Conservation (phyloP, 352 stramenopile genomes). For the Phytopythium vexans region DNA sequence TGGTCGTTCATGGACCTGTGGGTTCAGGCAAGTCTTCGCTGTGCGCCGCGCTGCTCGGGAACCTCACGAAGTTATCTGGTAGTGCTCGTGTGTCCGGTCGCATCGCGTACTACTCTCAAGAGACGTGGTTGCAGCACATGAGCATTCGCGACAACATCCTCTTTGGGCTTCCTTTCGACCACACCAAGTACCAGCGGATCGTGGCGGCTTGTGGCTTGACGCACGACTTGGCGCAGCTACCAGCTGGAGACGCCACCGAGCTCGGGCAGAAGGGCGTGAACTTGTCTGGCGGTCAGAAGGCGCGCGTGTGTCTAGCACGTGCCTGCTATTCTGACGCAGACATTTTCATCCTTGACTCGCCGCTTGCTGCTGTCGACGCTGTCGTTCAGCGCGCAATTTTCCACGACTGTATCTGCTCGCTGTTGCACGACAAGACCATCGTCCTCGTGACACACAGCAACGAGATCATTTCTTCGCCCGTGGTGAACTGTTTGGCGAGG, state of each 20-base stretch:
- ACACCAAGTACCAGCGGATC: constrained; percentile 25
- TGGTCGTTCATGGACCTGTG: constrained; percentile 47
- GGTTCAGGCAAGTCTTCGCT: constrained; percentile 61
- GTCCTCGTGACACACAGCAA: constrained; percentile 90
- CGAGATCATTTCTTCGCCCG: constrained; percentile 41
- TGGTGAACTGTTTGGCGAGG: constrained; percentile 14
- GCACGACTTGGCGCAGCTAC: constrained; percentile 73
- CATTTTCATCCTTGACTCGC: constrained; percentile 85
- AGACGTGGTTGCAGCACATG: constrained; percentile 90
- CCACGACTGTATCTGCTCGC: constrained; percentile 13
- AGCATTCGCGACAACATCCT: constrained; percentile 91
- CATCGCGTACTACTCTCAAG: constrained; percentile 60
- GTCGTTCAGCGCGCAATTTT: constrained; percentile 91
- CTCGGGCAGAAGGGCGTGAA: constrained; percentile 94
- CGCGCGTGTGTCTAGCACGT: constrained; percentile 42
- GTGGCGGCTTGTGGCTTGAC: constrained; percentile 62
- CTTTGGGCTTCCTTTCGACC: constrained; percentile 58
- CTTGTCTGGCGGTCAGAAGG: constrained; percentile 89
- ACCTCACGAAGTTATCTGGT: constrained; percentile 82
- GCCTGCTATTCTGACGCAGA: constrained; percentile 42
- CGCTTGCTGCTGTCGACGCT: constrained; percentile 87
- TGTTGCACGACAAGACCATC: constrained; percentile 53
- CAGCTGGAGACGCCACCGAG: constrained; percentile 83
- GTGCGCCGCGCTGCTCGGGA: constrained; percentile 42
- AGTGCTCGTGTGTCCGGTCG: constrained; percentile 21